phyloP scores from a whole-genome alignment of 495 filamentous ascomycete species.

The Podospora pseudocomata region DNA sequence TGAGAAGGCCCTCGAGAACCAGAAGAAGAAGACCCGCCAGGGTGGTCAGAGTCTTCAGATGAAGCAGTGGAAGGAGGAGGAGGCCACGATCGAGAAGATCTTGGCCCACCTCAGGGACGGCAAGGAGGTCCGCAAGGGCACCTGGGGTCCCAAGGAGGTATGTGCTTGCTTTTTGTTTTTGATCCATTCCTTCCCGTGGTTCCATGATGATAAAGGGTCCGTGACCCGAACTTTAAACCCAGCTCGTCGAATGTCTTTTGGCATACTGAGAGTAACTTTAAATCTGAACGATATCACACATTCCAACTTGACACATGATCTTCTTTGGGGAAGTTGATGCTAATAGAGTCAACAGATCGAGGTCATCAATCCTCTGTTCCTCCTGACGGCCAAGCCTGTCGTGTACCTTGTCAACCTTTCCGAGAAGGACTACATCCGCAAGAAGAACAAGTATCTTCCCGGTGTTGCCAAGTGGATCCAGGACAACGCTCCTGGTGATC shows the following conservation, averaged over 20 bases:
- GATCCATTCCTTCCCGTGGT: slow-evolving; percentile 23
- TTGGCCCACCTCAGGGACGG: slow-evolving; percentile 75
- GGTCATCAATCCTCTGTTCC: slow-evolving; percentile 92
- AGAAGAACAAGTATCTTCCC: slow-evolving; percentile 98
- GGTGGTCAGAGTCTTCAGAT: slow-evolving; percentile 96
- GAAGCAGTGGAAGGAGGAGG: slow-evolving; percentile 95
- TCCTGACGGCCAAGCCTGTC: slow-evolving; percentile 94
- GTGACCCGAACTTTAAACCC: slow-evolving; percentile 92
- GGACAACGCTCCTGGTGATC: slow-evolving; percentile 77
- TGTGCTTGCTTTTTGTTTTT: slow-evolving; percentile 34
- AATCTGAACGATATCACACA: slow-evolving; percentile 52
- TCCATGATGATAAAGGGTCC: slow-evolving; percentile 97
- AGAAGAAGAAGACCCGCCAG: slow-evolving; percentile 88
- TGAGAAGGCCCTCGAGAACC: slow-evolving; percentile 84
- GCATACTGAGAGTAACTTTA: slow-evolving; percentile 59
- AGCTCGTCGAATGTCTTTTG: slow-evolving; percentile 95
- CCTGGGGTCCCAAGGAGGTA: slow-evolving; percentile 96
- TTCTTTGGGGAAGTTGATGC: slow-evolving; percentile 29
- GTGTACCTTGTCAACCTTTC: slow-evolving; percentile 97
- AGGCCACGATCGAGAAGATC: slow-evolving; percentile 86
- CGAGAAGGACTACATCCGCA: slow-evolving; percentile 95
- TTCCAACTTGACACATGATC: slow-evolving; percentile 40
- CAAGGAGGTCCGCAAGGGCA: slow-evolving; percentile 86
- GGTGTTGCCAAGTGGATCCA: slow-evolving; percentile 95
- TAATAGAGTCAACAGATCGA: slow-evolving; percentile 66